These are phyloP conservation scores for Leccinum variicolor DNA, from an alignment of 768 basidiomycete species.

Conservation along the genomic window DNA sequence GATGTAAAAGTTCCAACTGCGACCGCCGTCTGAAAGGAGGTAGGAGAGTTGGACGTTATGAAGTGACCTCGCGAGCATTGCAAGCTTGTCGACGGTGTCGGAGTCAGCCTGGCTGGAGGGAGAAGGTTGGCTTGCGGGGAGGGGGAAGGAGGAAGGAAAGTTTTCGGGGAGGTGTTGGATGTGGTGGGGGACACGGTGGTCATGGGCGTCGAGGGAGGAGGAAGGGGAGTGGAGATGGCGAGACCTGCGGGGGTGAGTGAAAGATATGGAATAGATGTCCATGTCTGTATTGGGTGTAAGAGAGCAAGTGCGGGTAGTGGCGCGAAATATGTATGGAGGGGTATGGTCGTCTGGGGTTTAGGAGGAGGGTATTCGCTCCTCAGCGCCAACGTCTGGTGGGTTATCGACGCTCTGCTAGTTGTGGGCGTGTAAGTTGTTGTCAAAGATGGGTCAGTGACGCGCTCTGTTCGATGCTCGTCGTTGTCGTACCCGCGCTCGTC, in stretches of 20 bases:
- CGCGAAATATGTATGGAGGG: conserved; percentile 9
- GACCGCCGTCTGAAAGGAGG: conserved; percentile 60
- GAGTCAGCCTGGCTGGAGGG: conserved; percentile 45
- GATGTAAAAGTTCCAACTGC: conserved; percentile 86
- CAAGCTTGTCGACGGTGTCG: conserved; percentile 78
- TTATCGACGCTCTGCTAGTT: not conserved
- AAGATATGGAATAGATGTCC: conserved; percentile 95
- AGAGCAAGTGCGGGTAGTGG: conserved; percentile 1
- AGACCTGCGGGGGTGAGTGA: conserved; percentile 84
- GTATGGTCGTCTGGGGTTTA: conserved; percentile 22
- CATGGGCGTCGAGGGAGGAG: conserved; percentile 61
- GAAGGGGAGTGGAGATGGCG: conserved; percentile 57
- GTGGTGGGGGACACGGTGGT: conserved; percentile 45
- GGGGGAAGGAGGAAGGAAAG: conserved; percentile 36
- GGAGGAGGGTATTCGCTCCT: conserved; percentile 27
- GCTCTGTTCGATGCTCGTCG: conserved; percentile 16
- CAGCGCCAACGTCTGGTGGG: conserved; percentile 14
- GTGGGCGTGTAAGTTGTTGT: conserved; percentile 1
- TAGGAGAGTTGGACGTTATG: conserved; percentile 86
- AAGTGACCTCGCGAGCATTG: conserved; percentile 71
- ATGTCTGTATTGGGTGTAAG: conserved; percentile 36
- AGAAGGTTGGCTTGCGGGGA: conserved; percentile 34
- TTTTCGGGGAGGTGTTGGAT: conserved; percentile 32
- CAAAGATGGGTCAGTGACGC: conserved; percentile 14
- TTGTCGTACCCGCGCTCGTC: conserved; percentile 15